A percentile compares a stretch with the other conserved stretches of the same genome.
Evolutionary conservation across 106 monocot genomes (phyloP).

Genomic region (Triglochin maritima): DNA sequence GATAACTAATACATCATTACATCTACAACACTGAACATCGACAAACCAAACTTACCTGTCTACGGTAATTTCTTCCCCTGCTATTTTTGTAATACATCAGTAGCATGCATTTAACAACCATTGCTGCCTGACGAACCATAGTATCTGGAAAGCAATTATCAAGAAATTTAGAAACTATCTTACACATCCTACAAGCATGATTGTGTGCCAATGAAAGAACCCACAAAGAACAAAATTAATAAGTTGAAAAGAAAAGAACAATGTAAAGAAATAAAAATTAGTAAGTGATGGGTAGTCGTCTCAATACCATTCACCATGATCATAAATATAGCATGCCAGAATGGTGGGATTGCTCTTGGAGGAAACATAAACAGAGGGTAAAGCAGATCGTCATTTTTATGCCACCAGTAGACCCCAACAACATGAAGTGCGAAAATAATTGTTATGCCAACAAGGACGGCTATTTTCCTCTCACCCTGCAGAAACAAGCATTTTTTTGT

Average conservation of each 20-base stretch:
- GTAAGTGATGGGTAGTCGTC: not conserved
- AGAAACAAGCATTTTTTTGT: not conserved
- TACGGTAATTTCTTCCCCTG: conserved; percentile 74
- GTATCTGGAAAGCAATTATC: conserved; percentile 51
- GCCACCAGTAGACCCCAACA: conserved; percentile 86
- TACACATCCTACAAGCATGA: not conserved
- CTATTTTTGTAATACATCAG: conserved; percentile 86
- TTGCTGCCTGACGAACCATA: conserved; percentile 86
- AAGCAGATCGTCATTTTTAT: conserved; percentile 62
- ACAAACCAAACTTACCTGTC: conserved; percentile 41
- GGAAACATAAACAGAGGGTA: conserved; percentile 67
- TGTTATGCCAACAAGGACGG: conserved; percentile 49
- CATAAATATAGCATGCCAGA: conserved; percentile 93
- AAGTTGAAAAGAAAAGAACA: not conserved
- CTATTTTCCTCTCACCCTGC: conserved; percentile 82
- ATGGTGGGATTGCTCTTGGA: conserved; percentile 77
- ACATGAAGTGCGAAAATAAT: conserved; percentile 60
- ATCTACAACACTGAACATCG: not conserved
- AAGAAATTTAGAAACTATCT: not conserved
- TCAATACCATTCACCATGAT: conserved; percentile 86
- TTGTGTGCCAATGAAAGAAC: too few species aligned
- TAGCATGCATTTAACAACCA: conserved; percentile 70
- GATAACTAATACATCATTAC: too few species aligned
- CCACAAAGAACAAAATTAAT: not conserved
- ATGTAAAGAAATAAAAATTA: not conserved